Evolutionary conservation across 2,329 filamentous ascomycete genomes (phyloP).

Genomic region (Phaeosphaeria sp.): DNA sequence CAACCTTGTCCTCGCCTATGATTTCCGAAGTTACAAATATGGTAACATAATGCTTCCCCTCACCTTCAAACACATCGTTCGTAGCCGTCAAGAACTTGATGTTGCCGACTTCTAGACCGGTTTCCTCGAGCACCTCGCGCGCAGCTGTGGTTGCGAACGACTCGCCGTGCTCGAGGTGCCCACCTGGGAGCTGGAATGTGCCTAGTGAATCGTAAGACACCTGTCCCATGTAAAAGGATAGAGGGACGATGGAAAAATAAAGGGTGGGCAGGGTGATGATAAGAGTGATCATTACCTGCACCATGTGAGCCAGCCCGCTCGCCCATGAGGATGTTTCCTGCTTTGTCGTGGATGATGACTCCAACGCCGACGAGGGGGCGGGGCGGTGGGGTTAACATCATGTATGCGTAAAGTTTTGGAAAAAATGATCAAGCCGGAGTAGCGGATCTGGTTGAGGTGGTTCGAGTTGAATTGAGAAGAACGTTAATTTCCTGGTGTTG

Average conservation of each 20-base stretch:
- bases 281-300: conserved; percentile 46
- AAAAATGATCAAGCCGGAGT: no score
- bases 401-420: neutral
- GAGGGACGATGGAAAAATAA: neutral
- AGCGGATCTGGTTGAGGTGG: no score
- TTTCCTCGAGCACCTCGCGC: conserved; percentile 75
- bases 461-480: neutral
- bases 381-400: conserved; percentile 4
- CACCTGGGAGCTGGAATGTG: conserved; percentile 73
- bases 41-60: conserved; percentile 77
- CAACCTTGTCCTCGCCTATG: conserved; percentile 55
- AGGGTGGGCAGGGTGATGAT: neutral
- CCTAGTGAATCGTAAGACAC: conserved; percentile 50
- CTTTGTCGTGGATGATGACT: conserved; percentile 53
- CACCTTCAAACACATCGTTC: conserved; percentile 67
- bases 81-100: conserved; percentile 65
- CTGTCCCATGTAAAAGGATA: neutral
- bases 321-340: conserved; percentile 56
- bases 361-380: conserved; percentile 56
- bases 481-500: neutral
- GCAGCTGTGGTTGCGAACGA: conserved; percentile 66
- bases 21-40: conserved; percentile 68
- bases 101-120: conserved; percentile 60
- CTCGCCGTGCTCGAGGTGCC: conserved; percentile 76
- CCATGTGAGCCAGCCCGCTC: conserved; percentile 56